These are phyloP conservation scores for Ustilago shanxiensis DNA, from an alignment of 1,284 basidiomycete genomes.

Conservation along the genomic window DNA sequence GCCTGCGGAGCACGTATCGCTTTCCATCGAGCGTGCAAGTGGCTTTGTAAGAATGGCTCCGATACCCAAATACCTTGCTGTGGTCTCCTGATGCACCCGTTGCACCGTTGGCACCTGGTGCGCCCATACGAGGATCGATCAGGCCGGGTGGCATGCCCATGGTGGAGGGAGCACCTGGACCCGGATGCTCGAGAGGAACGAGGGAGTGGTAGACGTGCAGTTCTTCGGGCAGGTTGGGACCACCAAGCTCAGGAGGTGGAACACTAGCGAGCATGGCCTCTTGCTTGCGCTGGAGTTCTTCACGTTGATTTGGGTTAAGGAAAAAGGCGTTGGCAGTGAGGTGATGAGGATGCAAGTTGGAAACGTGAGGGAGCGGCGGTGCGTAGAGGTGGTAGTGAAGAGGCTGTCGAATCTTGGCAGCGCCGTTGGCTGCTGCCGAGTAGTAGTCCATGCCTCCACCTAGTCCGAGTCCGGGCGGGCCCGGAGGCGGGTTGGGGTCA, in stretches of 20 bases:
- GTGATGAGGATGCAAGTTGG: conserved; percentile 72
- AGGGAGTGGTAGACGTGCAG: conserved; percentile 91
- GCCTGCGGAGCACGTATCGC: conserved; percentile 82
- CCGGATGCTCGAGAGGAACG: conserved; percentile 78
- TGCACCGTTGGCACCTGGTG: conserved; percentile 50
- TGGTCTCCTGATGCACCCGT: conserved; percentile 63
- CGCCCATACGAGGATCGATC: conserved; percentile 57
- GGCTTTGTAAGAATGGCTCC: conserved; percentile 85
- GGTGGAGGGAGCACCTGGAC: conserved; percentile 38
- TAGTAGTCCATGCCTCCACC: conserved; percentile 52
- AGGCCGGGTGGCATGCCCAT: conserved; percentile 49
- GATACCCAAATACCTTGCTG: conserved; percentile 74
- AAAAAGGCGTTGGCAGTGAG: conserved; percentile 74
- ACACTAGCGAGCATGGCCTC: conserved; percentile 77
- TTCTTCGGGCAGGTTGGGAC: conserved; percentile 82
- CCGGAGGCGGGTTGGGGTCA: conserved; percentile 43
- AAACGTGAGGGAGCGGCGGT: conserved; percentile 74
- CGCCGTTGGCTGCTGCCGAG: conserved; percentile 31
- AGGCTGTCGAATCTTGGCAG: conserved; percentile 69
- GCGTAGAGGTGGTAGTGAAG: conserved; percentile 94
- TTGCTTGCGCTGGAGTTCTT: conserved; percentile 83
- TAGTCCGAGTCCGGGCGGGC: conserved; percentile 43
- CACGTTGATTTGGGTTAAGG: conserved; percentile 81
- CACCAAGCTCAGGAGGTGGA: conserved; percentile 66
- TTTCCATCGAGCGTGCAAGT: conserved; percentile 82